phyloP scores from a whole-genome alignment of 345 rosid species.

The Boechera stricta region DNA sequence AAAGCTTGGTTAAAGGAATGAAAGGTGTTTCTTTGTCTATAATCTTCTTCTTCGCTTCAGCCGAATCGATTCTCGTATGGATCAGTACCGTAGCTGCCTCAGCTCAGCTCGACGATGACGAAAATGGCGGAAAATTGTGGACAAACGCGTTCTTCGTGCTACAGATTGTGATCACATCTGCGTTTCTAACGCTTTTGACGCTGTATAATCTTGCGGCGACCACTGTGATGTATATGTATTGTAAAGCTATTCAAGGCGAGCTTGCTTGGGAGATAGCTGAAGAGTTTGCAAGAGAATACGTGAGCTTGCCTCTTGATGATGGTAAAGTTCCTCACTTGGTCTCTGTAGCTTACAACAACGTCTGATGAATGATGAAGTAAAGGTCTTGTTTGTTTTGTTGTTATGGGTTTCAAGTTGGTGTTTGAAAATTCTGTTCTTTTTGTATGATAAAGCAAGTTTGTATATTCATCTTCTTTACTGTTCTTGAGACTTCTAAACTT shows the following conservation, averaged over 20 bases:
- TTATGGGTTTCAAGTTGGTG: background rate
- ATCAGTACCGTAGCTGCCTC: constrained; percentile 25
- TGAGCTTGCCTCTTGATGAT: constrained; percentile 77
- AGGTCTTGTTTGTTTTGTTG: constrained; percentile 11
- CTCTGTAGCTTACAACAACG: constrained; percentile 45
- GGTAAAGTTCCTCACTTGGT: constrained; percentile 75
- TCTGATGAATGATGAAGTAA: constrained; percentile 8
- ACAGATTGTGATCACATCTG: constrained; percentile 54
- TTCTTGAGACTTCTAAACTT: constrained; percentile 4
- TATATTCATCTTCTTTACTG: constrained; percentile 12
- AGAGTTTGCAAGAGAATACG: constrained; percentile 65
- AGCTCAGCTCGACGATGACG: constrained; percentile 22
- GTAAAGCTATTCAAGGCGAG: constrained; percentile 75
- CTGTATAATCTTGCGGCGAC: constrained; percentile 57
- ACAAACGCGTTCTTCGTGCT: constrained; percentile 50
- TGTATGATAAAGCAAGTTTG: constrained; percentile 36
- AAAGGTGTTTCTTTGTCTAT: constrained; percentile 51
- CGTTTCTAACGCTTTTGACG: constrained; percentile 41
- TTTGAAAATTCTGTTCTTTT: background rate
- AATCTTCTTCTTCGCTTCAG: constrained; percentile 42
- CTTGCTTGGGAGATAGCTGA: constrained; percentile 74
- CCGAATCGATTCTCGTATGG: constrained; percentile 43
- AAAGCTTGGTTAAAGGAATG: constrained; percentile 56
- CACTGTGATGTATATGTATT: constrained; percentile 68
- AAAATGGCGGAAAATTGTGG: constrained; percentile 43